Evolutionary conservation across 495 filamentous ascomycete species (phyloP).

Genomic region (Cercophora newfieldiana): DNA sequence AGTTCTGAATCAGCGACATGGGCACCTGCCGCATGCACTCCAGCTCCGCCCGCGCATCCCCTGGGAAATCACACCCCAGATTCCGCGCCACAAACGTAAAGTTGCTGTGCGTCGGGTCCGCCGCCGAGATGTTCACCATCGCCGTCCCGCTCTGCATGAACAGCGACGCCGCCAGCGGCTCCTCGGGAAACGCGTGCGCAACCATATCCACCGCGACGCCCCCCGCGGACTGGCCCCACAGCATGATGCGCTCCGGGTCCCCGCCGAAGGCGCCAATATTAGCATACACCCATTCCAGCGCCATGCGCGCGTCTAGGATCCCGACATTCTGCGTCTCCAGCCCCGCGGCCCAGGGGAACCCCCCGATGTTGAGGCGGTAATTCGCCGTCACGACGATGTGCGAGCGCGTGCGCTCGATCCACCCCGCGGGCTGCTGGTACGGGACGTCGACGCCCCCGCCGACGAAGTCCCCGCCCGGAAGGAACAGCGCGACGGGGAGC

Average conservation of each 20-base stretch:
- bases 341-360: conserved; percentile 28
- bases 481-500: conserved; percentile 51
- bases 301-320: conserved; percentile 56
- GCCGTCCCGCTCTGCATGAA: conserved; percentile 51
- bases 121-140: conserved; percentile 32
- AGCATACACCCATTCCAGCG: conserved; percentile 67
- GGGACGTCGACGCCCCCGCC: conserved; percentile 44
- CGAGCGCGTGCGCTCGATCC: conserved; percentile 45
- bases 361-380: conserved; percentile 49
- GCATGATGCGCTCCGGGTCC: conserved; percentile 57
- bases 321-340: conserved; percentile 24
- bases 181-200: conserved; percentile 46
- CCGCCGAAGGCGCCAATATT: conserved; percentile 71
- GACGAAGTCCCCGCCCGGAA: conserved; percentile 48
- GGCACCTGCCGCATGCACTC: conserved; percentile 47
- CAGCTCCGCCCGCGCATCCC: conserved; percentile 37
- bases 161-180: conserved; percentile 47
- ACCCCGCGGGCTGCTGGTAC: conserved; percentile 44
- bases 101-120: conserved; percentile 39
- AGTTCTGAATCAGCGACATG: conserved; percentile 39
- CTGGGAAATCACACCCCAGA: conserved; percentile 39
- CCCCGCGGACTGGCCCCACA: conserved; percentile 54
- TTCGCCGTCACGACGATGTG: conserved; percentile 60
- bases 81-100: conserved; percentile 46
- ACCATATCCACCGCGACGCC: conserved; percentile 43